phyloP scores from a whole-genome alignment of 2,329 filamentous ascomycete species.

The Endothia cerciana region DNA sequence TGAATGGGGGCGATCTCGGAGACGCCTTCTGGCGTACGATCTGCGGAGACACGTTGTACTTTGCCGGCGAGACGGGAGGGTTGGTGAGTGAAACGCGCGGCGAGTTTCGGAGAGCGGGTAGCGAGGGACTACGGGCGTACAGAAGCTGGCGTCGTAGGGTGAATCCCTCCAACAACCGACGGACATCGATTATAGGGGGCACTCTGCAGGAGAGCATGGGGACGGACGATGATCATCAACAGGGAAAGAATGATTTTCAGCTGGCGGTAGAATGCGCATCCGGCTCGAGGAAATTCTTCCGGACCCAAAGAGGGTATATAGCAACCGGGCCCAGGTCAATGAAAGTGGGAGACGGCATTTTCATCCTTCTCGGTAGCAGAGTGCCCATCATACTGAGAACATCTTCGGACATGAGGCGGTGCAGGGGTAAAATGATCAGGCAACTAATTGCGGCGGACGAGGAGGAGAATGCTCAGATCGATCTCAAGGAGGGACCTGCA shows the following conservation, averaged over 20 bases:
- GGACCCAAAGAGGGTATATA: not conserved
- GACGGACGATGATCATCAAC: not conserved
- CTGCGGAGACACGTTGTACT: not conserved
- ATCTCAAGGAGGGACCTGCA: not conserved
- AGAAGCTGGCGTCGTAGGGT: not conserved
- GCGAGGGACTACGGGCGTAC: slow-evolving; percentile 4
- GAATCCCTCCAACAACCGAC: not conserved
- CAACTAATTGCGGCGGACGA: slow-evolving; percentile 3
- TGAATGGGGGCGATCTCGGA: not conserved
- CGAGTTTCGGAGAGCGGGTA: slow-evolving; percentile 3
- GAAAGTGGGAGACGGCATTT: not conserved
- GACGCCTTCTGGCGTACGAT: slow-evolving; percentile 9
- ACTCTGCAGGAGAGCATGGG: not conserved
- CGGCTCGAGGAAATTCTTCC: not conserved
- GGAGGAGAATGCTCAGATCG: not conserved
- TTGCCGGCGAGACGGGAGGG: not conserved
- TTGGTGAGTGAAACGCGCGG: not conserved
- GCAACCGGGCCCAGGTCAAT: slow-evolving; percentile 8
- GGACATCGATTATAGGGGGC: not conserved
- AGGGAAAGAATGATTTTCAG: slow-evolving; percentile 6
- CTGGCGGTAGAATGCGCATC: slow-evolving; percentile 11
- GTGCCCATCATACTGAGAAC: not conserved
- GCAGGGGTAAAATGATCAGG: not conserved
- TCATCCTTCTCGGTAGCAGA: slow-evolving; percentile 8
- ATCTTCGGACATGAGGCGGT: not conserved